These are phyloP conservation scores for Fusarium praegraminearum DNA, from an alignment of 2,329 filamentous ascomycete genomes.

Conservation along the genomic window DNA sequence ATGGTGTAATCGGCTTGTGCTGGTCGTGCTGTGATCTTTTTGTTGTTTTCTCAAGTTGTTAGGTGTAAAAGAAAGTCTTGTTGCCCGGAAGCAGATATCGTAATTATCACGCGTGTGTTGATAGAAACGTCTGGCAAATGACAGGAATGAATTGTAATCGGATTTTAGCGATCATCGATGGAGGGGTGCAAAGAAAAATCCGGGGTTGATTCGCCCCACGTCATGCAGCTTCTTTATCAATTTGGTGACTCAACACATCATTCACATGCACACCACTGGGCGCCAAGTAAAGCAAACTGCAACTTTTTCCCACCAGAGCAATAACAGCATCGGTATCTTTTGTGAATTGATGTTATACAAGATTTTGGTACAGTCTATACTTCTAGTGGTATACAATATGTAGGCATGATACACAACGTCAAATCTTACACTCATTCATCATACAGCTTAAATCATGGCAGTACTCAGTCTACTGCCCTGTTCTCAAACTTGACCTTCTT, in stretches of 20 bases:
- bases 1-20: slow-evolving; percentile 38
- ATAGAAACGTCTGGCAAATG: slow-evolving; percentile 31
- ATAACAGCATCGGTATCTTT: not conserved
- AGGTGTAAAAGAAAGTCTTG: not conserved
- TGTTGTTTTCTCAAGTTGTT: not conserved
- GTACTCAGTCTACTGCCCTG: slow-evolving; percentile 38
- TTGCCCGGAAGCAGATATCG: not conserved
- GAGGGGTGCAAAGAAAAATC: slow-evolving; percentile 37
- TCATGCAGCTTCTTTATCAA: slow-evolving; percentile 21
- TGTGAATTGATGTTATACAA: slow-evolving; percentile 21
- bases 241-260: slow-evolving; percentile 10
- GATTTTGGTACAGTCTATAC: slow-evolving; percentile 26
- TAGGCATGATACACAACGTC: slow-evolving; percentile 25
- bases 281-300: not conserved
- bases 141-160: slow-evolving; percentile 24
- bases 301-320: not conserved
- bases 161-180: slow-evolving; percentile 26
- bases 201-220: slow-evolving; percentile 38
- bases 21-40: not conserved
- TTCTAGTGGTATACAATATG: slow-evolving; percentile 22
- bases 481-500: slow-evolving; percentile 56
- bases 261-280: not conserved
- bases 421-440: slow-evolving; percentile 33
- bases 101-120: slow-evolving; percentile 29
- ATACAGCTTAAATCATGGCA: slow-evolving; percentile 18